These are phyloP conservation scores for Mycena indigotica DNA, from an alignment of 768 basidiomycete species.

Conservation along the genomic window DNA sequence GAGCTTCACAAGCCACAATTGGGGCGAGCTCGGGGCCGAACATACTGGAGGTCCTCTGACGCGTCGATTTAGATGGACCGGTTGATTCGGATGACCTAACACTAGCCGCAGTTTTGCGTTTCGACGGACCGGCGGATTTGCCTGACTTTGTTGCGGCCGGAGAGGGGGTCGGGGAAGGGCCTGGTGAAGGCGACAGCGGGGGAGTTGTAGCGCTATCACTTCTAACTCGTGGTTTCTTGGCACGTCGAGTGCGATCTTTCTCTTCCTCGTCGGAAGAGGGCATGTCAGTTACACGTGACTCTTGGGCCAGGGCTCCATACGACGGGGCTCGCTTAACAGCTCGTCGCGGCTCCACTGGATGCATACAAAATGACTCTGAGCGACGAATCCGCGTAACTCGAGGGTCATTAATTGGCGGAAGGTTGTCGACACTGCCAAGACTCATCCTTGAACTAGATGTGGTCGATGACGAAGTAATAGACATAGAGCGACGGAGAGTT, in stretches of 20 bases:
- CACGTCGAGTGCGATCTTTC: constrained; percentile 56
- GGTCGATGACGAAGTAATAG: constrained; percentile 43
- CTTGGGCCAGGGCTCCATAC: constrained; percentile 48
- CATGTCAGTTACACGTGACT: constrained; percentile 22
- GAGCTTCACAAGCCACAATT: constrained; percentile 32
- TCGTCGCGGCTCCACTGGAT: constrained; percentile 30
- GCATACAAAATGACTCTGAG: constrained; percentile 48
- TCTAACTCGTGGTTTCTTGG: constrained; percentile 60
- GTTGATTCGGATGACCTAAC: constrained; percentile 9
- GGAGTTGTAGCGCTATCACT: constrained; percentile 24
- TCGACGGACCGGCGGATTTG: background rate
- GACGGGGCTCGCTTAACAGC: constrained; percentile 60
- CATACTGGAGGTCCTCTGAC: constrained; percentile 63
- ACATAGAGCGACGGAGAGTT: constrained; percentile 46
- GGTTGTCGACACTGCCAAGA: constrained; percentile 35
- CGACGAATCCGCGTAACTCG: constrained; percentile 54
- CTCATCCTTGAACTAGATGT: constrained; percentile 44
- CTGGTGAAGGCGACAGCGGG: constrained; percentile 24
- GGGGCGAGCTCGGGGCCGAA: constrained; percentile 66
- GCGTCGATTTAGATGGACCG: constrained; percentile 20
- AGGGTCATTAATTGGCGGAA: constrained; percentile 43
- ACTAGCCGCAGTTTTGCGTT: constrained; percentile 15
- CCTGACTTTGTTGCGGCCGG: background rate
- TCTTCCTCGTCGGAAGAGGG: constrained; percentile 80
- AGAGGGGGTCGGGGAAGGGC: background rate